Conservation (phyloP, 2,329 filamentous ascomycete genomes). For the Biscogniauxia mediterranea region DNA sequence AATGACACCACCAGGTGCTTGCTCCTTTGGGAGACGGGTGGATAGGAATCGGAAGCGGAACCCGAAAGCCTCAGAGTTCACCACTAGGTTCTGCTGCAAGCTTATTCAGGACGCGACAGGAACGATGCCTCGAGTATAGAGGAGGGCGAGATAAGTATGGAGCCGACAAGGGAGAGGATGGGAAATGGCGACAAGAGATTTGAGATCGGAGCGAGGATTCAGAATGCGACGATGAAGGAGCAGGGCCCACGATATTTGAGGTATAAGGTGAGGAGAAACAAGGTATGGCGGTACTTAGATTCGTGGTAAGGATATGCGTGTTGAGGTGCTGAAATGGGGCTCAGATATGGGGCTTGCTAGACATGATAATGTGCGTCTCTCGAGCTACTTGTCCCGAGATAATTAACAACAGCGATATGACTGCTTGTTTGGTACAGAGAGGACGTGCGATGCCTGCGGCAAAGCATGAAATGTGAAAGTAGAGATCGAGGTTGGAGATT, state of each 20-base stretch:
- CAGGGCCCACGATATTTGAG: conserved; percentile 35
- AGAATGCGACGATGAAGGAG: conserved; percentile 30
- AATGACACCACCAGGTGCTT: conserved; percentile 31
- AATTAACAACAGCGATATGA: conserved; percentile 30
- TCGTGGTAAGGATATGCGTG: conserved; percentile 30
- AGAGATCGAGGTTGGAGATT: conserved; percentile 30
- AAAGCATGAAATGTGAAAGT: conserved; percentile 28
- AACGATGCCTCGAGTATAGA: conserved; percentile 19
- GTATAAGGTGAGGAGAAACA: conserved; percentile 29
- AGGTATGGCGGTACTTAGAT: conserved; percentile 30
- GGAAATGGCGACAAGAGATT: conserved; percentile 27
- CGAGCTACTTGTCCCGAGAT: conserved; percentile 23
- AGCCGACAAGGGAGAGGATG: conserved; percentile 27
- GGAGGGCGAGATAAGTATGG: conserved; percentile 21
- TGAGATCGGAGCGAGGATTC: conserved; percentile 32
- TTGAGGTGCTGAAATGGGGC: conserved; percentile 23
- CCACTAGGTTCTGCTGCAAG: conserved; percentile 34
- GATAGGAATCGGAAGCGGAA: conserved; percentile 37
- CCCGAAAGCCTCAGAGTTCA: conserved; percentile 38
- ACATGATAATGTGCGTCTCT: conserved; percentile 24
- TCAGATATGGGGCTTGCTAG: conserved; percentile 24
- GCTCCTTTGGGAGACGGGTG: conserved; percentile 31
- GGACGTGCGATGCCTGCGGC: conserved; percentile 31
- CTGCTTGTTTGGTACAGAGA: conserved; percentile 28
- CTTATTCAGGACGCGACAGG: conserved; percentile 27